Evolutionary conservation across 768 basidiomycete species (phyloP).

Genomic region (Punctularia strigosozonata): DNA sequence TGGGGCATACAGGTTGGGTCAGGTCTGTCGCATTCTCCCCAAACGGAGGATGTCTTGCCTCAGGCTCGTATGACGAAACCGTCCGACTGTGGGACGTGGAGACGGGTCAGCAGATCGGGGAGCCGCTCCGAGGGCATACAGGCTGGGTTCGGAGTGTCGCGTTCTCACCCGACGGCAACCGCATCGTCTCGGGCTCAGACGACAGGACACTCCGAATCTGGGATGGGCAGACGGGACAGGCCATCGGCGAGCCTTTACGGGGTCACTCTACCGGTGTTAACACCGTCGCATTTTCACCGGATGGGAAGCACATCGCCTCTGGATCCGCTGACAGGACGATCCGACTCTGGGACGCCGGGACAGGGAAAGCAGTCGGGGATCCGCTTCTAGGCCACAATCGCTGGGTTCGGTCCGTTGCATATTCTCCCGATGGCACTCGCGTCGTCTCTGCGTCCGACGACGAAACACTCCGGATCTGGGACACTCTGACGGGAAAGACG

Average conservation of each 20-base stretch:
- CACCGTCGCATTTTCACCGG: too few species aligned
- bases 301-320: too few species aligned
- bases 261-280: not conserved
- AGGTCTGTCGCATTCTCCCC: conserved; percentile 1
- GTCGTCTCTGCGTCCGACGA: conserved; percentile 9
- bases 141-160: not conserved
- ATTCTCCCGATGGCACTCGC: conserved; percentile 10
- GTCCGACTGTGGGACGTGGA: not conserved
- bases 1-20: not conserved
- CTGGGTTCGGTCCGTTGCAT: conserved; percentile 6
- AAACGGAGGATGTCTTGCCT: not conserved
- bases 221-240: not conserved
- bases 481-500: conserved; percentile 3
- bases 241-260: not conserved
- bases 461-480: conserved; percentile 10
- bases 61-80: not conserved
- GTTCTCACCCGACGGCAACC: not conserved
- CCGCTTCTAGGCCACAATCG: conserved; percentile 6
- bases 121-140: not conserved
- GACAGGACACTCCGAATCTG: not conserved
- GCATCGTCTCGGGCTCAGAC: not conserved
- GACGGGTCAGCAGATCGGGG: not conserved
- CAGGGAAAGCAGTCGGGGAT: too few species aligned
- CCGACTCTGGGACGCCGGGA: too few species aligned
- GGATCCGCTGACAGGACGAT: too few species aligned